Base-by-base conservation (phyloP, 2,329 filamentous ascomycete species). In the Teratosphaeria nubilosa region DNA sequence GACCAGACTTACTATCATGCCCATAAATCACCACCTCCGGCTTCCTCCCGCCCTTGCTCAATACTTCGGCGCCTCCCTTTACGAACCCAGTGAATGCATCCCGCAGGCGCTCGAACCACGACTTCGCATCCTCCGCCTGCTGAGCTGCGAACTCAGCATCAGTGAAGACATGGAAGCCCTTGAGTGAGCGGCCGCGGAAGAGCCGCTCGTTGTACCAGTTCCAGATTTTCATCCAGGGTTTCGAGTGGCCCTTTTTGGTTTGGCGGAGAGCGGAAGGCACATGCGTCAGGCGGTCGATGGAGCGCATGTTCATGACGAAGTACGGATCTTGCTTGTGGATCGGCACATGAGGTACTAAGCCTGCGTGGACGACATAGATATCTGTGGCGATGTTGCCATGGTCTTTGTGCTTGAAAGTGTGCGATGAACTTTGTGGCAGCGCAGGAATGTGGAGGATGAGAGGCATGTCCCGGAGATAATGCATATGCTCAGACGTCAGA, bases 231-330 rank as follows among this genome's bases (percentile, higher is more conserved):
- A 62, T 60, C 69, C 69, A 71, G 0, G 69, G 69, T 53, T 63
- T 63, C 11, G 59, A 60, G 30, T 66, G 62, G 34, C 62, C 66
- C 5, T 63, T 62, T 55, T 60, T 65, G 41, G 56, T 61, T 48
- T 62, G 58, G 48, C 66, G 67, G 10, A 64, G 52, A 16, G 76
- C 75, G 56, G 76, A 82, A 3, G 84, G 85, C 13, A 82, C 74
- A 59, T 83, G 80, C 11, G 82, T 85, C 11, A 78, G 74, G 20
- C 85, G 79, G 64, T 88, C 79, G 56, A 96, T 82, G 6, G 85
- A 88, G 58, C 91, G 85, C 89, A 99, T 95, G 69, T 90, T 94
- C 91, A 96, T 96, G 48, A 88, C 87, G 55, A 87, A 86, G 72
- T 83, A 85, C 0, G 91, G 87, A 71, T 96, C 83, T 66, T 87